Conservation (phyloP, 2,329 filamentous ascomycete genomes). For the Xylaria sp. region DNA sequence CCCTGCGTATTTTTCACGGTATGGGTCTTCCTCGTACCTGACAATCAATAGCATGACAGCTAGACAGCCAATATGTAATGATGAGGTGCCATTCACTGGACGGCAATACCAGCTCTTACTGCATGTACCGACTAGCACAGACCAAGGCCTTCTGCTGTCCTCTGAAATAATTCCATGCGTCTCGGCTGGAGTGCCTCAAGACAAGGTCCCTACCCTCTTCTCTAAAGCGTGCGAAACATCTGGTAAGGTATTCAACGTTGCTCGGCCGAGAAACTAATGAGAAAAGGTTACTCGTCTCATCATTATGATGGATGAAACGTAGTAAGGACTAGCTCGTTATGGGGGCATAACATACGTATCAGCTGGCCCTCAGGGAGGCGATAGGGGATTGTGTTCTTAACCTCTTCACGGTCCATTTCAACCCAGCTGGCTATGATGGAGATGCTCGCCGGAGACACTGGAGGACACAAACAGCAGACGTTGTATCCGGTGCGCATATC, state of each 20-base stretch:
- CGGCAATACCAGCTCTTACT: background rate
- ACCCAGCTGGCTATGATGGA: background rate
- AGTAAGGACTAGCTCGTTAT: background rate
- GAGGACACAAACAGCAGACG: background rate
- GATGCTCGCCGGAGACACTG: background rate
- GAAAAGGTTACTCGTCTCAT: background rate
- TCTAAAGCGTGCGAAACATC: conserved; percentile 5
- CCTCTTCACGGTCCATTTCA: background rate
- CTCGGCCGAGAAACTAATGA: conserved; percentile 12
- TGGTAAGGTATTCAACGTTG: conserved; percentile 3
- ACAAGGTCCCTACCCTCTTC: background rate
- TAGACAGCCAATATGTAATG: background rate
- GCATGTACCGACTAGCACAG: background rate
- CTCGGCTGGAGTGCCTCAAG: conserved; percentile 1
- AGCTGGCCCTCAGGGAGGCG: conserved; percentile 21
- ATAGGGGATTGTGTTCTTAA: conserved; percentile 6
- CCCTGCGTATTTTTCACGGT: background rate
- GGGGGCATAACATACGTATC: conserved; percentile 14
- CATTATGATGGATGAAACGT: background rate
- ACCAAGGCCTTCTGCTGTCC: background rate
- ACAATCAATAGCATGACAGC: background rate
- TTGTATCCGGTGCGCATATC: background rate
- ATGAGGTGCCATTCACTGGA: background rate
- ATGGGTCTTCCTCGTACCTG: background rate
- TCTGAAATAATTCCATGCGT: conserved; percentile 7